Conservation (phyloP, 1,284 basidiomycete genomes). For the Trametes versicolor region DNA sequence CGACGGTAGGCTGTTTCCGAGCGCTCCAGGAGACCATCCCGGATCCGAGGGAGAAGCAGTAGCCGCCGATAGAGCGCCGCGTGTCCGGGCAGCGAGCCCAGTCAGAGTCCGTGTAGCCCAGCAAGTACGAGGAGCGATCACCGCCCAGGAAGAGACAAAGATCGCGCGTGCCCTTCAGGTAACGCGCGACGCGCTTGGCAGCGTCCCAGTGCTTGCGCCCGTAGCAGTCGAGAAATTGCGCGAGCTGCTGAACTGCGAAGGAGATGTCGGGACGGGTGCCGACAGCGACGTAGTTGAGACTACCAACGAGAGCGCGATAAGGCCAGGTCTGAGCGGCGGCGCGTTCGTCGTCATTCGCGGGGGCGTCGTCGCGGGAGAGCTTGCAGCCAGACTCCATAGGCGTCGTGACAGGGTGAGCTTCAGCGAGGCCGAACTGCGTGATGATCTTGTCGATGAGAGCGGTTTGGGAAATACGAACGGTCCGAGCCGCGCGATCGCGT, state of each 20-base stretch:
- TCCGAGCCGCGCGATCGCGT: conserved; percentile 34
- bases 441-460: conserved; percentile 49
- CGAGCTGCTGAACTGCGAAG: conserved; percentile 28
- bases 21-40: conserved; percentile 43
- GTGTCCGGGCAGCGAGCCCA: conserved; percentile 23
- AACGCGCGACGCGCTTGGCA: conserved; percentile 37
- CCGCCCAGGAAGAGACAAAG: conserved; percentile 34
- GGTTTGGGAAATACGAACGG: conserved; percentile 47
- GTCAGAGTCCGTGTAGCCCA: conserved; percentile 53
- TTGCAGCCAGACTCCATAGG: conserved; percentile 20
- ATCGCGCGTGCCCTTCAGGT: conserved; percentile 39
- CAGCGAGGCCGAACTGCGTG: conserved; percentile 42
- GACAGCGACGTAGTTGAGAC: conserved; percentile 32
- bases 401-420: conserved; percentile 29
- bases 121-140: conserved; percentile 28
- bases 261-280: conserved; percentile 32
- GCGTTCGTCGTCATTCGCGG: not conserved
- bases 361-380: conserved; percentile 9
- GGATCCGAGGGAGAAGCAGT: conserved; percentile 40
- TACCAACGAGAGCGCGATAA: conserved; percentile 31
- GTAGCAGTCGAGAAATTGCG: conserved; percentile 30
- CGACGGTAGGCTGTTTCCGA: conserved; percentile 43
- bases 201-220: conserved; percentile 36
- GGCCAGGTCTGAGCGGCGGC: conserved; percentile 14
- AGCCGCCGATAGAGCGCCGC: conserved; percentile 38